These are phyloP conservation scores for Fusarium sp. DNA, from an alignment of 2,329 filamentous ascomycete genomes.

Conservation along the genomic window DNA sequence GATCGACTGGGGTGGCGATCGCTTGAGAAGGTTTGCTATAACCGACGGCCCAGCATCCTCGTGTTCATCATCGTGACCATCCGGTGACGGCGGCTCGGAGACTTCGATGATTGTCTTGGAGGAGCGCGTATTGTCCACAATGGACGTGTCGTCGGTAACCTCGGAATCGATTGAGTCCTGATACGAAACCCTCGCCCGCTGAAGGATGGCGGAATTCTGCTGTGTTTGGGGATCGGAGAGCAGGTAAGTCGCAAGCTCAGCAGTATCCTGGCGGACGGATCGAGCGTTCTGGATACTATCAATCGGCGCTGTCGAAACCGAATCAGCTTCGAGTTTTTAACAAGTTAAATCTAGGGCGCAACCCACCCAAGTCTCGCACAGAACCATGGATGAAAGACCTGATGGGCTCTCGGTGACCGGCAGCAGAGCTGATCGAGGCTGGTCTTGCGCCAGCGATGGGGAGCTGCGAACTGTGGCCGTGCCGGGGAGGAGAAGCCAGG, in stretches of 20 bases:
- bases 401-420: constrained; percentile 68
- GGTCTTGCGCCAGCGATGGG: constrained; percentile 48
- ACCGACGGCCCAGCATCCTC: constrained; percentile 51
- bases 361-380: constrained; percentile 66
- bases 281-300: constrained; percentile 79
- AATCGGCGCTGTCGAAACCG: constrained; percentile 55
- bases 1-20: constrained; percentile 56
- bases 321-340: constrained; percentile 3
- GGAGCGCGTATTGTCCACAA: constrained; percentile 39
- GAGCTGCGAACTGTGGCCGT: constrained; percentile 24
- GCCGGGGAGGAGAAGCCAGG: constrained; percentile 36
- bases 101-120: constrained; percentile 68
- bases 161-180: constrained; percentile 44
- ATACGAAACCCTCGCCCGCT: constrained; percentile 45
- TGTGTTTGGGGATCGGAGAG: constrained; percentile 68
- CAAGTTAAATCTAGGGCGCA: background rate
- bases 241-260: constrained; percentile 84
- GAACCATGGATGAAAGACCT: constrained; percentile 76
- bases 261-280: constrained; percentile 85
- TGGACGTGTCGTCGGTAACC: constrained; percentile 30
- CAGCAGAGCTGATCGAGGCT: constrained; percentile 50
- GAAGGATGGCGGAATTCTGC: constrained; percentile 58
- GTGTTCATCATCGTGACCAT: constrained; percentile 28
- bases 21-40: constrained; percentile 60
- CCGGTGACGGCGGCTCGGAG: constrained; percentile 57